Percentiles rank a stretch among this genome's conserved stretches.
Evolutionary conservation across 2,329 filamentous ascomycete genomes (phyloP).

Genomic region (Trichophyton equinum): DNA sequence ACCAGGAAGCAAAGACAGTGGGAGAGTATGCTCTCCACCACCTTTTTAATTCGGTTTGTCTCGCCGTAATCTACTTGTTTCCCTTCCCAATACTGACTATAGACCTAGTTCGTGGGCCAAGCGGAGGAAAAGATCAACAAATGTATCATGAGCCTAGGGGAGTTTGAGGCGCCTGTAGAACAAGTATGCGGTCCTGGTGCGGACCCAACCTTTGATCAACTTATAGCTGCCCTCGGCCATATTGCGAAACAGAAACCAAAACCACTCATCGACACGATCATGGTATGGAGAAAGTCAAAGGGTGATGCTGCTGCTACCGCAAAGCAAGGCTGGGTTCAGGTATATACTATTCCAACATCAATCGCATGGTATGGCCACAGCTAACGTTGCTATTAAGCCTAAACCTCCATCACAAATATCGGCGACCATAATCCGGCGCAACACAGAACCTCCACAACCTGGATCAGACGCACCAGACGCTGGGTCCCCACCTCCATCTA

Average conservation of each 20-base stretch:
- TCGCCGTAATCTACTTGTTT: conserved; percentile 20
- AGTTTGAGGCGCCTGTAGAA: conserved; percentile 74
- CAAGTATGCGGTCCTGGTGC: conserved; percentile 79
- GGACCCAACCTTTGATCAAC: conserved; percentile 81
- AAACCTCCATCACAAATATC: conserved; percentile 30
- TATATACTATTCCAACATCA: conserved; percentile 13
- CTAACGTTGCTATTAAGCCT: conserved; percentile 13
- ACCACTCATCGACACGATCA: conserved; percentile 88
- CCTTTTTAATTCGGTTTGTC: conserved; percentile 69
- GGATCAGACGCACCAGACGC: conserved; percentile 24
- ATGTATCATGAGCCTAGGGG: conserved; percentile 66
- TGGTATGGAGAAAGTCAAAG: conserved; percentile 95
- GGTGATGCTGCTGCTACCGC: conserved; percentile 73
- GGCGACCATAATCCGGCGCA: conserved; percentile 49
- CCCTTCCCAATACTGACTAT: neutral
- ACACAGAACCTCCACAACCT: conserved; percentile 57
- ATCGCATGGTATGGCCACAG: neutral
- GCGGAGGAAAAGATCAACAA: conserved; percentile 94
- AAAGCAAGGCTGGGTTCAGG: conserved; percentile 28
- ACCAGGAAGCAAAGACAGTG: conserved; percentile 78
- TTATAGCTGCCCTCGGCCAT: conserved; percentile 84
- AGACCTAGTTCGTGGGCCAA: conserved; percentile 69
- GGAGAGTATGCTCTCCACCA: conserved; percentile 96
- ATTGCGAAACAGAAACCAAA: conserved; percentile 92
- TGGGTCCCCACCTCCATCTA: conserved; percentile 16